Conservation (phyloP, 2,329 filamentous ascomycete species). For the Apiospora saccharicola region DNA sequence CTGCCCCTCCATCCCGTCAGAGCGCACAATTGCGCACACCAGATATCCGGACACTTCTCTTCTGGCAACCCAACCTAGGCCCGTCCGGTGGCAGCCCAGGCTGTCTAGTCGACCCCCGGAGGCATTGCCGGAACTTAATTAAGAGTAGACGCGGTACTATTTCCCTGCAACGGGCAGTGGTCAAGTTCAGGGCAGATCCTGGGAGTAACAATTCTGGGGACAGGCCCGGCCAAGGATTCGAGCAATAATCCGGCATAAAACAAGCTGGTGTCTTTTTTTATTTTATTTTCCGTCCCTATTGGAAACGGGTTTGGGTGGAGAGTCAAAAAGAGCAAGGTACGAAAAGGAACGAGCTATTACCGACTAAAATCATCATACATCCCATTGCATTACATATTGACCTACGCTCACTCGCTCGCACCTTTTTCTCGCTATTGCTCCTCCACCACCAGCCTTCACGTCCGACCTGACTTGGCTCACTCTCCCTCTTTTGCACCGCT, state of each 20-base stretch:
- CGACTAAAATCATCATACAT: slow-evolving; percentile 21
- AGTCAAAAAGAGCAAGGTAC: slow-evolving; percentile 8
- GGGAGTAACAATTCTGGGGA: slow-evolving; percentile 10
- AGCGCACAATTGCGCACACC: background rate
- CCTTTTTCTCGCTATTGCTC: background rate
- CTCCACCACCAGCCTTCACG: background rate
- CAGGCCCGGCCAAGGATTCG: background rate
- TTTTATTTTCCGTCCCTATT: background rate
- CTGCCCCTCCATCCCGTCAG: background rate
- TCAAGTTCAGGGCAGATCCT: slow-evolving; percentile 11
- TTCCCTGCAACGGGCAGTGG: slow-evolving; percentile 8
- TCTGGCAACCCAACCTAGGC: background rate
- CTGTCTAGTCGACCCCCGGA: slow-evolving; percentile 12
- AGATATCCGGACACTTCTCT: slow-evolving; percentile 5
- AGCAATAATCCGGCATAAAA: slow-evolving; percentile 1
- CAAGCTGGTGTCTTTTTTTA: background rate
- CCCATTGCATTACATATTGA: slow-evolving; percentile 20
- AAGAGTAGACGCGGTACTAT: slow-evolving; percentile 11
- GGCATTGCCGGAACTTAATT: slow-evolving; percentile 18
- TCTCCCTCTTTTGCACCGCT: background rate
- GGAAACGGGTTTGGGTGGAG: slow-evolving; percentile 1
- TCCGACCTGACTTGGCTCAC: background rate
- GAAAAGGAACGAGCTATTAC: slow-evolving; percentile 15
- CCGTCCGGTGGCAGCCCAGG: slow-evolving; percentile 10
- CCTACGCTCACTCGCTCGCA: slow-evolving; percentile 17